phyloP scores from a whole-genome alignment of 2,329 filamentous ascomycete genomes.

The Parastagonospora avenae region DNA sequence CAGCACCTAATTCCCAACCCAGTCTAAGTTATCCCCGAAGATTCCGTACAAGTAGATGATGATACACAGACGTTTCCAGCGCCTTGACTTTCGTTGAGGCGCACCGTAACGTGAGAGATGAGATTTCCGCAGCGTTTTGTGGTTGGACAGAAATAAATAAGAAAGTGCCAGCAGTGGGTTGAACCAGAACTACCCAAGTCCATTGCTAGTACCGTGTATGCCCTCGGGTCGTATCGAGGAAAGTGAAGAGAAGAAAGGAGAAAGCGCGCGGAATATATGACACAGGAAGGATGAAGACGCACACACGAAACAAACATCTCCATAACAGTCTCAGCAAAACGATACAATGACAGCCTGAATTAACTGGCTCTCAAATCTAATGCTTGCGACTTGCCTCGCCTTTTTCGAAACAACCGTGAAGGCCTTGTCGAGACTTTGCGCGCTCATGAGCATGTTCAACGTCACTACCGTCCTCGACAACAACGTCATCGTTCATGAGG shows the following conservation, averaged over 20 bases:
- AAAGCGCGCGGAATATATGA: slow-evolving; percentile 22
- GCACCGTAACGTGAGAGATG: slow-evolving; percentile 25
- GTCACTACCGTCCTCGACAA: slow-evolving; percentile 48
- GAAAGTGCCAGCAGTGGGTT: slow-evolving; percentile 6
- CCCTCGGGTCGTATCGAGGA: slow-evolving; percentile 9
- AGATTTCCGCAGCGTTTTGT: slow-evolving; percentile 32
- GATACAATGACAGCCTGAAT: slow-evolving; percentile 26
- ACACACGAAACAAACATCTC: slow-evolving; percentile 8
- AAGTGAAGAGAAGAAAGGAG: slow-evolving; percentile 3
- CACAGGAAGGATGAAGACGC: slow-evolving; percentile 17
- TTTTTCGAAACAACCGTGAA: slow-evolving; percentile 42
- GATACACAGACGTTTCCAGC: slow-evolving; percentile 38
- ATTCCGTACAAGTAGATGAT: slow-evolving; percentile 29
- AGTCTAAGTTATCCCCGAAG: slow-evolving; percentile 11
- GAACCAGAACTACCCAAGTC: neutral
- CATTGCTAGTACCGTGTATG: slow-evolving; percentile 33
- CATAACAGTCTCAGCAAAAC: slow-evolving; percentile 12
- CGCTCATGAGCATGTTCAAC: slow-evolving; percentile 44
- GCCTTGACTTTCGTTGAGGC: slow-evolving; percentile 26
- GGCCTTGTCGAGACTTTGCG: slow-evolving; percentile 35
- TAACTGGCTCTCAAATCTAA: slow-evolving; percentile 33
- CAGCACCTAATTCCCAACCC: slow-evolving; percentile 23
- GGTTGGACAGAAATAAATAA: slow-evolving; percentile 7
- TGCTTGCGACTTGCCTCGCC: slow-evolving; percentile 44
- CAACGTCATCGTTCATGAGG: slow-evolving; percentile 43